Conservation (phyloP, 495 filamentous ascomycete genomes). For the Hypoxylon fuscum region DNA sequence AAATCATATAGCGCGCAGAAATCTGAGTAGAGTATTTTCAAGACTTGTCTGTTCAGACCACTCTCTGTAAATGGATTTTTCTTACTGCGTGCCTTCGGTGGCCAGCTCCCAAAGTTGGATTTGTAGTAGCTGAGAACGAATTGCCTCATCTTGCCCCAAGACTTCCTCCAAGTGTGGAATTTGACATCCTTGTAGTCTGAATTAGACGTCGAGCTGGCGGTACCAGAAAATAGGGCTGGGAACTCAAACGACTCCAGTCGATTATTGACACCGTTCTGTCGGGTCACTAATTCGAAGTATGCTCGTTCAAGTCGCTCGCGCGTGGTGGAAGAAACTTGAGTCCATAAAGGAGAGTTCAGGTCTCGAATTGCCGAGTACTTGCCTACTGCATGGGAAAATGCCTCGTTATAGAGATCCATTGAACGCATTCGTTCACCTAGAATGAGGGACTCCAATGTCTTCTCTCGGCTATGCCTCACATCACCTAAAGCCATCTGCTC, state of each 20-base stretch:
- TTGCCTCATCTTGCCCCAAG: constrained; percentile 77
- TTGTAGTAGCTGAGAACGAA: constrained; percentile 83
- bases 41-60: constrained; percentile 84
- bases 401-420: constrained; percentile 84
- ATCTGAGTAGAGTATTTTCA: constrained; percentile 86
- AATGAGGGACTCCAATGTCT: constrained; percentile 88
- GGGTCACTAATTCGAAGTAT: constrained; percentile 76
- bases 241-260: constrained; percentile 86
- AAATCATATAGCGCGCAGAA: constrained; percentile 88
- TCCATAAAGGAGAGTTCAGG: constrained; percentile 72
- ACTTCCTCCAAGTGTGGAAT: constrained; percentile 83
- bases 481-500: constrained; percentile 81
- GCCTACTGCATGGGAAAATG: constrained; percentile 91
- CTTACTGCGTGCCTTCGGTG: constrained; percentile 88
- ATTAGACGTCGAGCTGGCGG: constrained; percentile 78
- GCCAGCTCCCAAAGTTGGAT: constrained; percentile 87
- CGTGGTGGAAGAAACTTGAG: constrained; percentile 73
- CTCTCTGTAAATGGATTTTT: constrained; percentile 88
- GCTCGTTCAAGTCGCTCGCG: constrained; percentile 82
- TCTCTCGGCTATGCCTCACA: constrained; percentile 82
- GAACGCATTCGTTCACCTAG: constrained; percentile 87
- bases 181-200: constrained; percentile 76
- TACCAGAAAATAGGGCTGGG: constrained; percentile 87
- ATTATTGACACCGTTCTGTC: constrained; percentile 70
- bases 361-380: constrained; percentile 80